These are phyloP conservation scores for Blastobotrys raffinosifermentans DNA, from an alignment of 1,139 yeast genomes.

Conservation along the genomic window DNA sequence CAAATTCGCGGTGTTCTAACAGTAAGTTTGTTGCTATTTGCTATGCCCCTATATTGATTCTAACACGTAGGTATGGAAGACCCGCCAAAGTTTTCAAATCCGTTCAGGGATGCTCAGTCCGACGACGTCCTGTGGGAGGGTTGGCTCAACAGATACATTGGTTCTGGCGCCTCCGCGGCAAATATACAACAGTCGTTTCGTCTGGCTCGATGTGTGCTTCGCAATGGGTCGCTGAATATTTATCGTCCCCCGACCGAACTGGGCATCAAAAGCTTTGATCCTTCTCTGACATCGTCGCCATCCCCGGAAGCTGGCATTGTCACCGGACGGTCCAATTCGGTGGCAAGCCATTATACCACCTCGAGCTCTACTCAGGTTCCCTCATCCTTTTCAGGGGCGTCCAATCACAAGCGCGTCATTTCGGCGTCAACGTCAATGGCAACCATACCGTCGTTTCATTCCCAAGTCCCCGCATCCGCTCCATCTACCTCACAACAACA, in stretches of 20 bases:
- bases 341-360: background rate
- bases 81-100: background rate
- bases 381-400: background rate
- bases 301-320: conserved; percentile 10
- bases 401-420: conserved; percentile 11
- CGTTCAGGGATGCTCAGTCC: background rate
- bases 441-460: conserved; percentile 1
- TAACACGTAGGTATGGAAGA: background rate
- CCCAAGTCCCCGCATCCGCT: conserved; percentile 4
- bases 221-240: conserved; percentile 26
- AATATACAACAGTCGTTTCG: conserved; percentile 26
- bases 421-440: conserved; percentile 9
- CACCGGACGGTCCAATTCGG: conserved; percentile 5
- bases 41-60: background rate
- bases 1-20: background rate
- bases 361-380: background rate
- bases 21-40: background rate
- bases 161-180: conserved; percentile 8
- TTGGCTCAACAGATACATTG: conserved; percentile 22
- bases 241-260: conserved; percentile 31
- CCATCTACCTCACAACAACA: conserved; percentile 1
- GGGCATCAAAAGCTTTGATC: conserved; percentile 25
- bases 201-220: conserved; percentile 28
- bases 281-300: conserved; percentile 15
- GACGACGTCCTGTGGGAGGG: conserved; percentile 17